These are phyloP conservation scores for Cadophora sp. DNA, from an alignment of 2,329 filamentous ascomycete genomes.

Conservation along the genomic window DNA sequence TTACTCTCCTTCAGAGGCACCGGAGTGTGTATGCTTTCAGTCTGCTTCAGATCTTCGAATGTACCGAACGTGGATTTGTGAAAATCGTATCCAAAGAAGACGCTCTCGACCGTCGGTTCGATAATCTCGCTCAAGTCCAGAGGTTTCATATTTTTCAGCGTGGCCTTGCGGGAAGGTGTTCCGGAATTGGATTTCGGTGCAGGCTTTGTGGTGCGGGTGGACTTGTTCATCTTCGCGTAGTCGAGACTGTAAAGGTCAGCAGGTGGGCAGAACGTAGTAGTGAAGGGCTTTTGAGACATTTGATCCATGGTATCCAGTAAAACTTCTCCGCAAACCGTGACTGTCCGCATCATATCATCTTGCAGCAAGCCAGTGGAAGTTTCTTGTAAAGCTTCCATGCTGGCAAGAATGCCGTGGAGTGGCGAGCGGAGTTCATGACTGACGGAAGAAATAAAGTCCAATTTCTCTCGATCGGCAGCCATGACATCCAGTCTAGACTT, in stretches of 20 bases:
- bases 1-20: conserved; percentile 40
- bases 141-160: background rate
- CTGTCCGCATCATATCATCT: conserved; percentile 52
- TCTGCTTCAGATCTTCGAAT: background rate
- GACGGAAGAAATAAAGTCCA: conserved; percentile 64
- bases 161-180: background rate
- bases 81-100: conserved; percentile 36
- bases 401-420: conserved; percentile 64
- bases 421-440: conserved; percentile 67
- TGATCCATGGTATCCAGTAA: conserved; percentile 60
- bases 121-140: conserved; percentile 36
- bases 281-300: conserved; percentile 47
- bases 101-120: conserved; percentile 39
- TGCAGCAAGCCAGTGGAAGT: conserved; percentile 53
- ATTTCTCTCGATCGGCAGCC: conserved; percentile 51
- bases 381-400: conserved; percentile 57
- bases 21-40: background rate
- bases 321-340: conserved; percentile 57
- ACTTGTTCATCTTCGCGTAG: conserved; percentile 42
- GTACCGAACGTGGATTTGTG: conserved; percentile 7
- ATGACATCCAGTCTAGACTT: conserved; percentile 55
- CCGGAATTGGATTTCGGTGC: background rate
- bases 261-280: too few relatives aligned
- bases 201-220: background rate
- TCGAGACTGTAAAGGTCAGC: conserved; percentile 49